A percentile compares a stretch with the other conserved stretches of the same genome.
Evolutionary conservation across 371 early-diverging fungal genomes (phyloP).

Genomic region (Mucor circinelloides): DNA sequence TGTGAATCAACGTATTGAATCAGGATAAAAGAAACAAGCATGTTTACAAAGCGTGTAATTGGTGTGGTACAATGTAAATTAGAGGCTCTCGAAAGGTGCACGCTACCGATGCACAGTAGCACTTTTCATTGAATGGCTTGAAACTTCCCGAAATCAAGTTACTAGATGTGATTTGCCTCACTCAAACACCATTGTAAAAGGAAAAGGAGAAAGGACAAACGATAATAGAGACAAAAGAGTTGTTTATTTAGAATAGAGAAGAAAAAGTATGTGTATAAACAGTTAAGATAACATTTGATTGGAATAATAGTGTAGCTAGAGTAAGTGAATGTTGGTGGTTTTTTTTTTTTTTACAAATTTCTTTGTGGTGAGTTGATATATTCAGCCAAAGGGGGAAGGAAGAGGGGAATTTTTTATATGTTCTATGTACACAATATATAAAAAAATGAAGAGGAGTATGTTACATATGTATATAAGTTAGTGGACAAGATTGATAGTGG

Average conservation of each 20-base stretch:
- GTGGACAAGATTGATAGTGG: constrained; percentile 21
- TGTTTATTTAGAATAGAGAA: not conserved
- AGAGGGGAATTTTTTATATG: not conserved
- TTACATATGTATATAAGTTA: constrained; percentile 6
- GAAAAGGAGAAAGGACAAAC: not conserved
- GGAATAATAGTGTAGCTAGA: not conserved
- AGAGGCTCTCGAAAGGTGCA: not conserved
- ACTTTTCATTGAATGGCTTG: not conserved
- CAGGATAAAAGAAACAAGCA: not conserved
- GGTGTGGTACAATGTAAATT: not conserved
- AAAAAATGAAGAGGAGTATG: not conserved
- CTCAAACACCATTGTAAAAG: not conserved
- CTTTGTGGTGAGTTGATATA: not conserved
- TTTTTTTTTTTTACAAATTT: not conserved
- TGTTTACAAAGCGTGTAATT: not conserved
- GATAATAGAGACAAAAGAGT: not conserved
- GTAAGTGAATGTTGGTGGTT: not conserved
- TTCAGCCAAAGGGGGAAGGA: not conserved
- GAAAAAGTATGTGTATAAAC: not conserved
- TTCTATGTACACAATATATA: not conserved
- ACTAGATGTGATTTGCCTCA: not conserved
- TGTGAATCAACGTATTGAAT: not conserved
- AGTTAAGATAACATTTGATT: not conserved
- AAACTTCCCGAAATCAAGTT: not conserved
- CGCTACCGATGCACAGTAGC: not conserved